Percentiles rank a stretch among this genome's conserved stretches.
phyloP scores from a whole-genome alignment of 2,329 filamentous ascomycete genomes.

The Pseudogymnoascus sp. region DNA sequence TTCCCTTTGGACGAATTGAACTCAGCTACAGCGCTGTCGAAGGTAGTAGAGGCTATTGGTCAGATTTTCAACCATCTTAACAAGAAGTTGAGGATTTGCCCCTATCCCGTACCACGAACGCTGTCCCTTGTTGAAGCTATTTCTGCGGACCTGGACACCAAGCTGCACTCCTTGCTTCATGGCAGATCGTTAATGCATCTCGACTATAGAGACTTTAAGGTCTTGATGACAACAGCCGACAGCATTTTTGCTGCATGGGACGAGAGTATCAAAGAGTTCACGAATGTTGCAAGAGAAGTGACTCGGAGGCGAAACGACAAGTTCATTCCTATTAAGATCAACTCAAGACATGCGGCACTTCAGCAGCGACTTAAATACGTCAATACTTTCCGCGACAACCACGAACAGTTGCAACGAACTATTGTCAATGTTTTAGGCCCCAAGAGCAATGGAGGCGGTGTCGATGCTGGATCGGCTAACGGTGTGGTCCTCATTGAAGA shows the following conservation, averaged over 20 bases:
- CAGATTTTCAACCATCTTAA: conserved; percentile 93
- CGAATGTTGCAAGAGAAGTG: conserved; percentile 91
- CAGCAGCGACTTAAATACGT: conserved; percentile 92
- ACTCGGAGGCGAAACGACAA: conserved; percentile 91
- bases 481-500: conserved; percentile 75
- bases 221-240: conserved; percentile 74
- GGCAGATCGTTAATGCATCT: conserved; percentile 86
- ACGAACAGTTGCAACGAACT: conserved; percentile 93
- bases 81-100: conserved; percentile 94
- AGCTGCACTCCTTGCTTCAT: conserved; percentile 76
- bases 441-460: conserved; percentile 49
- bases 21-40: conserved; percentile 80
- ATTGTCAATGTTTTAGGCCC: conserved; percentile 95
- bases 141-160: conserved; percentile 81
- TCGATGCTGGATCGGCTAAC: conserved; percentile 45
- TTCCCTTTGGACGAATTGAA: conserved; percentile 86
- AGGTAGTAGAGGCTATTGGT: conserved; percentile 79
- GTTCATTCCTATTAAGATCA: conserved; percentile 97
- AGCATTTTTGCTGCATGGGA: conserved; percentile 91
- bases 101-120: conserved; percentile 87
- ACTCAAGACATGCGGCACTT: conserved; percentile 75
- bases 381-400: conserved; percentile 87
- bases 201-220: conserved; percentile 83
- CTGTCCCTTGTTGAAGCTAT: conserved; percentile 95
- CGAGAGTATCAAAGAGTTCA: conserved; percentile 94